Evolutionary conservation across 2,329 filamentous ascomycete species (phyloP), one percentile per base, ranked within the genome.

Genomic region (Malbranchea zuffiana): DNA sequence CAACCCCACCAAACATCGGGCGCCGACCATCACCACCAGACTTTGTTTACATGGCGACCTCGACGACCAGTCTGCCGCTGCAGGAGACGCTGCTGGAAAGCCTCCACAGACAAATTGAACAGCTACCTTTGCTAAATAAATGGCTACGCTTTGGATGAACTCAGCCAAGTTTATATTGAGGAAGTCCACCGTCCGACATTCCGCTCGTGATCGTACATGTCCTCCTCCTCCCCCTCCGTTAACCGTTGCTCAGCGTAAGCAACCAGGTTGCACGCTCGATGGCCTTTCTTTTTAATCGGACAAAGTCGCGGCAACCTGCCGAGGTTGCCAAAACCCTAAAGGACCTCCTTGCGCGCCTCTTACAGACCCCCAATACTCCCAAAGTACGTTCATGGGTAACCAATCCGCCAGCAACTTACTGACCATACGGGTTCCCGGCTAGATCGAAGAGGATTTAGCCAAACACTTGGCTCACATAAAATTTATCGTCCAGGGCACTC

Each of bases 401-500:
- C 12, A 25, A 8, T 10, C 23, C 10, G 23, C 8, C 10, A 15
- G n/a, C 5, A 26, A 21, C 32, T 25, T 13, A 19, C 32, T 35
- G 32, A 35, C 13, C 10, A 8, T 8, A 12, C 13, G 27, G 10
- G 16, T 18, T 36, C 17, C 40, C 44, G 17, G 44, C 26, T 50
- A 94, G 86, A 73, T 79, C 44, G 74, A 77, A 51, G 88, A 96
- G 55, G 87, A 95, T 54, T 71, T 93, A 45, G 80, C 84, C 32
- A 84, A 85, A 55, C 79, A 87, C 49, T 72, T 98, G 45, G 72
- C 73, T 35, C 83, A 93, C 59, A 93, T 96, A 80, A 96, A 96
- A 61, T 67, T 86, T 45, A 77, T 90, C 42, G 75, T 98, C 10
- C 88, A 96, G 68, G 90, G 88, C 47, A 94, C 86, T 43, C 83